Evolutionary conservation across 257 asterid species (phyloP).

Genomic region (Solanum ossicruentum): DNA sequence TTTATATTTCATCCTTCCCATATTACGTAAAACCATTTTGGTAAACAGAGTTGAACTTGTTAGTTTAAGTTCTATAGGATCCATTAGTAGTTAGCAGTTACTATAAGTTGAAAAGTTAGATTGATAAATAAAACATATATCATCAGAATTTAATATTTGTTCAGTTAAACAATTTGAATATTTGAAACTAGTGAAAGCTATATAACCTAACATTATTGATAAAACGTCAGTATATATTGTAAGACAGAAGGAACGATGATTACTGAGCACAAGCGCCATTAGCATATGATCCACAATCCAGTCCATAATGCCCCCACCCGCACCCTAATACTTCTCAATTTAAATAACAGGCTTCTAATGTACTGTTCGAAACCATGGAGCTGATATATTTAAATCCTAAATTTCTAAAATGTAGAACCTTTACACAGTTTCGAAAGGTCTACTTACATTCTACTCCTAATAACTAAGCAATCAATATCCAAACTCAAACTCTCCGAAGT

Average conservation of each 20-base stretch:
- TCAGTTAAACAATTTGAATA: neutral
- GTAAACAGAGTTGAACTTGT: neutral
- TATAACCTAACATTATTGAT: neutral
- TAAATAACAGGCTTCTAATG: neutral
- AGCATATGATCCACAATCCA: neutral
- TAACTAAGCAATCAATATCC: neutral
- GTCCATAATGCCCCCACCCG: neutral
- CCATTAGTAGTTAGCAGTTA: neutral
- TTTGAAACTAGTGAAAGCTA: neutral
- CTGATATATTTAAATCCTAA: neutral
- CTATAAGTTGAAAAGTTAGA: neutral
- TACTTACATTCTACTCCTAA: neutral
- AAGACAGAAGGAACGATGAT: neutral
- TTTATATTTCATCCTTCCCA: neutral
- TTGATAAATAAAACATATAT: neutral
- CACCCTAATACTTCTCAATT: neutral
- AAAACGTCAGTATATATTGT: neutral
- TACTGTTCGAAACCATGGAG: neutral
- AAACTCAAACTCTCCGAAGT: neutral
- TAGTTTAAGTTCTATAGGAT: neutral
- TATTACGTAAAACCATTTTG: neutral
- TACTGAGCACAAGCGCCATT: neutral
- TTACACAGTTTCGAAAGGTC: neutral
- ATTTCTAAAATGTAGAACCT: neutral
- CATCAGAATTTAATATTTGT: neutral